Base-by-base conservation (phyloP, 495 filamentous ascomycete species). In the Lophiostoma macrostomum region DNA sequence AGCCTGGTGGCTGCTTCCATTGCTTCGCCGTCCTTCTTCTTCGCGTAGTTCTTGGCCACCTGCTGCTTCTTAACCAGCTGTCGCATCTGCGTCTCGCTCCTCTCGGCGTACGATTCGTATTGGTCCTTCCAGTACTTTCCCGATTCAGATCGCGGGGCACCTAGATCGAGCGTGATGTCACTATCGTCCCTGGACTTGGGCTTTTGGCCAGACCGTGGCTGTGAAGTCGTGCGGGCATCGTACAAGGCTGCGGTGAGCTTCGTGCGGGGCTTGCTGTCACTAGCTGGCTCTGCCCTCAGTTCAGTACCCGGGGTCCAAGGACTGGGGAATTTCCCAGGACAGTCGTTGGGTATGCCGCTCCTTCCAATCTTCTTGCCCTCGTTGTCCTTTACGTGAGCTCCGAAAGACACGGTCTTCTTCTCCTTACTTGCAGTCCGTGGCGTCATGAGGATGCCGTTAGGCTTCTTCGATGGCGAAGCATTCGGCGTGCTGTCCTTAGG, bases 51-150 rank as follows among this genome's bases (percentile, higher is more conserved):
- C 67, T 90, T 95, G 8, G 91, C 90, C 42, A 87, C 75, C 19
- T 86, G 83, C 45, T 73, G 69, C 50, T 73, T 73, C 7, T 48
- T 48, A 25, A 84, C 66, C 19, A 90, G 76, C 55, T 74, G 76
- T 64, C 84, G 72, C 54, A 78, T 77, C 35, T 83, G 76, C 51
- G 74, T 80, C 61, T 81, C 79, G 10, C 90, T 91, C 36, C 86
- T 84, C 27, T 78, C 75, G 39, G 91, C 83, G 64, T 96, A 91
- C 50, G 76, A 80, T 50, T 94, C 85, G 61, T 87, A 95, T 66
- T 95, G 83, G 8, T 81, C 78, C 67, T 97, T 97, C 93, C 93
- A 98, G 69, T 91, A 96, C 65, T 84, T 84, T 2, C 90, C 91
- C 1, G 90, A 95, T 58, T 84, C 80, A 1, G 90, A 94, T 32